Evolutionary conservation across 495 filamentous ascomycete species (phyloP).

Genomic region (Aspergillus nanangensis): DNA sequence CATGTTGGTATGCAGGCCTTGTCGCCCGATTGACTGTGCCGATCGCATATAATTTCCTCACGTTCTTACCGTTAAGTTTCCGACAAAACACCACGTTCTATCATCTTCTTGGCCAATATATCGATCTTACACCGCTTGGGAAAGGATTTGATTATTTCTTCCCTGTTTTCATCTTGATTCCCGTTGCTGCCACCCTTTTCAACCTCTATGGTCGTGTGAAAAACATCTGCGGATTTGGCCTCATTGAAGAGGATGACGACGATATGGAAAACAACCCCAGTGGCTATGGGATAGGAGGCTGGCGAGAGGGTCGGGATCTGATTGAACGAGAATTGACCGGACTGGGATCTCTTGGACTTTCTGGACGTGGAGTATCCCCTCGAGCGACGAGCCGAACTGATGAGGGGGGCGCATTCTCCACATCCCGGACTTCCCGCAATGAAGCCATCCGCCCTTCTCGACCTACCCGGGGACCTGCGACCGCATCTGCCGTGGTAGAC

Average conservation of each 20-base stretch:
- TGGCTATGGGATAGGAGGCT: constrained; percentile 73
- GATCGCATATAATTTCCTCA: constrained; percentile 91
- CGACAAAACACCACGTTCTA: constrained; percentile 77
- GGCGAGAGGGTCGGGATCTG: constrained; percentile 90
- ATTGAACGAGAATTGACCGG: constrained; percentile 85
- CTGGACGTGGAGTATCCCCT: constrained; percentile 31
- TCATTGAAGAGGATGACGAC: constrained; percentile 71
- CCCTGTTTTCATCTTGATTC: constrained; percentile 78
- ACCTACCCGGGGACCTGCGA: constrained; percentile 20
- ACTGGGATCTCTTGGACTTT: constrained; percentile 45
- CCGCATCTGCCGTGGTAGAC: constrained; percentile 31
- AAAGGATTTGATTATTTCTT: constrained; percentile 84
- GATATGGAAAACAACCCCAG: constrained; percentile 59
- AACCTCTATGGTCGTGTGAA: constrained; percentile 82
- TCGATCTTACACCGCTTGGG: constrained; percentile 80
- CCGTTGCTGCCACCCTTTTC: constrained; percentile 77
- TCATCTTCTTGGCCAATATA: constrained; percentile 74
- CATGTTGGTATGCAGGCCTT: constrained; percentile 90
- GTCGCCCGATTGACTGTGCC: constrained; percentile 89
- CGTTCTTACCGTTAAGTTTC: constrained; percentile 66
- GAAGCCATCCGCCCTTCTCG: constrained; percentile 27
- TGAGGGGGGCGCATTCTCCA: constrained; percentile 23
- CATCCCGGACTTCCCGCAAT: constrained; percentile 24
- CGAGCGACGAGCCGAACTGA: constrained; percentile 24
- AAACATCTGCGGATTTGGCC: constrained; percentile 70